Evolutionary conservation across 257 asterid species (phyloP).

Genomic region (Catharanthus roseus): DNA sequence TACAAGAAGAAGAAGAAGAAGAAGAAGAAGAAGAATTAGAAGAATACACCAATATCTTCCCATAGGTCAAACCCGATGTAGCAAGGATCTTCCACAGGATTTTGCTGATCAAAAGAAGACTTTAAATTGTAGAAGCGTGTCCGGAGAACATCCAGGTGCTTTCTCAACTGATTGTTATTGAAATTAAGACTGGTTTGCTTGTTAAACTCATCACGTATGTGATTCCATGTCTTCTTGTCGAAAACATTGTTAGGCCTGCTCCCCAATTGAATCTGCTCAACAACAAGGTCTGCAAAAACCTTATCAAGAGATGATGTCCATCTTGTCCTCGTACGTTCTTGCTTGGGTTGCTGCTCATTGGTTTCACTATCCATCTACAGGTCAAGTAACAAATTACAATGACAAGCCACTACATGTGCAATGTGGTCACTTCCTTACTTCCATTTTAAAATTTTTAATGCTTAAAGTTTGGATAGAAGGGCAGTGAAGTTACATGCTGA

Average conservation of each 20-base stretch:
- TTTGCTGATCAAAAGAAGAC: slow-evolving; percentile 54
- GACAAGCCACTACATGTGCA: not conserved
- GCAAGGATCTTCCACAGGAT: slow-evolving; percentile 58
- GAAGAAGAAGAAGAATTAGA: slow-evolving; percentile 14
- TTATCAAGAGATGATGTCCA: slow-evolving; percentile 87
- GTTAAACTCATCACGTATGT: slow-evolving; percentile 71
- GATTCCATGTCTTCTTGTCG: slow-evolving; percentile 95
- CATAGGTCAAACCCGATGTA: slow-evolving; percentile 77
- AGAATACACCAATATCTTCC: slow-evolving; percentile 80
- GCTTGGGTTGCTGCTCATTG: slow-evolving; percentile 65
- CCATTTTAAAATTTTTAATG: not conserved
- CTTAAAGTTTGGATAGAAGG: not conserved
- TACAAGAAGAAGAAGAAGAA: not conserved
- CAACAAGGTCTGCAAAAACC: slow-evolving; percentile 81
- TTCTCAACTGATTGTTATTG: slow-evolving; percentile 87
- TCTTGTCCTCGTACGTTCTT: slow-evolving; percentile 83
- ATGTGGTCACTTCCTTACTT: not conserved
- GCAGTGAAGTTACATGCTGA: not conserved
- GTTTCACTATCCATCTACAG: slow-evolving; percentile 66
- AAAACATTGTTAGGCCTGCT: slow-evolving; percentile 76
- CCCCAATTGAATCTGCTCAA: slow-evolving; percentile 70
- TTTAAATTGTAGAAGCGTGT: slow-evolving; percentile 70
- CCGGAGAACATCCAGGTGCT: slow-evolving; percentile 87
- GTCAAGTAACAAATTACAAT: slow-evolving; percentile 12
- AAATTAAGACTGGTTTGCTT: slow-evolving; percentile 62